Percentiles rank a stretch among this genome's conserved stretches.
Conservation (phyloP, 2,329 filamentous ascomycete genomes). For the Penicillium nordicum region DNA sequence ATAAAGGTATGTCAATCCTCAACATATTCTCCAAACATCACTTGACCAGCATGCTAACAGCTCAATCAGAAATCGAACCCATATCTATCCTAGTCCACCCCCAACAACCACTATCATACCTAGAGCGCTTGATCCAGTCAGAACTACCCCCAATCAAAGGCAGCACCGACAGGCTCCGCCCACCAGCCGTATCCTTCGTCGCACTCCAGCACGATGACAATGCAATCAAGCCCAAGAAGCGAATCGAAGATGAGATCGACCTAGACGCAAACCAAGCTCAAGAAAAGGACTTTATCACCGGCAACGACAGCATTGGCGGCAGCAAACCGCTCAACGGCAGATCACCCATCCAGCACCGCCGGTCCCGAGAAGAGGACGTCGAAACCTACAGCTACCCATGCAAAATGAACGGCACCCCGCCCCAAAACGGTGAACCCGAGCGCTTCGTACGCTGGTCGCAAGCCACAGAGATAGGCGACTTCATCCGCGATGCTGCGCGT, state of each 20-base stretch:
- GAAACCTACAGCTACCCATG: constrained; percentile 70
- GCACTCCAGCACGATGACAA: constrained; percentile 71
- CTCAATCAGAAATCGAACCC: constrained; percentile 63
- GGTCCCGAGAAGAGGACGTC: constrained; percentile 56
- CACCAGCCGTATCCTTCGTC: constrained; percentile 73
- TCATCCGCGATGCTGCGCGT: constrained; percentile 82
- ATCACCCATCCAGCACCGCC: constrained; percentile 42
- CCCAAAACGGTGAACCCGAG: constrained; percentile 17
- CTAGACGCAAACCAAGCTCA: constrained; percentile 40
- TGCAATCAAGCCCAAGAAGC: constrained; percentile 44
- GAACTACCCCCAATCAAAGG: constrained; percentile 69
- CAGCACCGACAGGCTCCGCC: constrained; percentile 62
- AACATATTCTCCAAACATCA: neutral
- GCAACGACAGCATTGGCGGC: constrained; percentile 6
- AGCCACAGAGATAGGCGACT: constrained; percentile 88
- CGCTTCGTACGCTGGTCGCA: constrained; percentile 84
- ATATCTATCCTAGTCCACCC: constrained; percentile 83
- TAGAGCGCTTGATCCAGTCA: constrained; percentile 83
- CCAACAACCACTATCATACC: constrained; percentile 85
- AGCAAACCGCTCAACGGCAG: neutral
- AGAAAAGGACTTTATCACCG: constrained; percentile 3
- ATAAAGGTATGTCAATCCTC: constrained; percentile 45
- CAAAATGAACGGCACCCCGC: constrained; percentile 28
- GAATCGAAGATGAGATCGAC: constrained; percentile 32
- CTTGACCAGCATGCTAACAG: constrained; percentile 2